Conservation (phyloP, 2,329 filamentous ascomycete genomes). For the Tolypocladium amazonense region DNA sequence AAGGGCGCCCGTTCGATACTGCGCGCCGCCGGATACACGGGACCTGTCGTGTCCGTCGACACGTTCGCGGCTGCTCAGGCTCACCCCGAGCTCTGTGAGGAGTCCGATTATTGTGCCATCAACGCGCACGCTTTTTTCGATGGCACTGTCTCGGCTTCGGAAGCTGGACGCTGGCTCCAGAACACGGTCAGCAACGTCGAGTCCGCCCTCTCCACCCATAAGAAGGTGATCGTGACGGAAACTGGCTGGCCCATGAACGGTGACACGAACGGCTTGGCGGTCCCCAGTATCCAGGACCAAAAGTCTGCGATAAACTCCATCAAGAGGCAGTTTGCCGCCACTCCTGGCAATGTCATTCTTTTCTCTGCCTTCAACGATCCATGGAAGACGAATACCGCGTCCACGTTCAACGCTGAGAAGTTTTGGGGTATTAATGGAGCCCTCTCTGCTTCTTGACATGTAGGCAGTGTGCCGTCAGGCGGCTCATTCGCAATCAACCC, state of each 20-base stretch:
- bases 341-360: constrained; percentile 47
- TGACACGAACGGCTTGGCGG: constrained; percentile 51
- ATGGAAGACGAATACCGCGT: constrained; percentile 60
- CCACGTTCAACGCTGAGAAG: constrained; percentile 61
- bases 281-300: constrained; percentile 61
- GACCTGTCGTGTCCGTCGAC: constrained; percentile 71
- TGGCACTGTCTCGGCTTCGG: constrained; percentile 41
- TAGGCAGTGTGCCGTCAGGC: not conserved
- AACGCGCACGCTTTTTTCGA: constrained; percentile 86
- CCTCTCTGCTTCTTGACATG: constrained; percentile 9
- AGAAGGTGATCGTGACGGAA: constrained; percentile 67
- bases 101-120: constrained; percentile 67
- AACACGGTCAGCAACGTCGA: constrained; percentile 38
- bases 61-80: constrained; percentile 59
- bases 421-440: constrained; percentile 59
- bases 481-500: not conserved
- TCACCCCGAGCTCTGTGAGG: constrained; percentile 59
- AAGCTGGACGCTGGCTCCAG: constrained; percentile 58
- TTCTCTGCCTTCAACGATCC: constrained; percentile 72
- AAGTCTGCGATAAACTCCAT: constrained; percentile 54
- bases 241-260: constrained; percentile 75
- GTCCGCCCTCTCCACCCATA: constrained; percentile 31
- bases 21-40: constrained; percentile 52
- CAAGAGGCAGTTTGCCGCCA: constrained; percentile 42
- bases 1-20: constrained; percentile 46